phyloP scores from a whole-genome alignment of 2,329 filamentous ascomycete species.

The Xylariaceae sp. region DNA sequence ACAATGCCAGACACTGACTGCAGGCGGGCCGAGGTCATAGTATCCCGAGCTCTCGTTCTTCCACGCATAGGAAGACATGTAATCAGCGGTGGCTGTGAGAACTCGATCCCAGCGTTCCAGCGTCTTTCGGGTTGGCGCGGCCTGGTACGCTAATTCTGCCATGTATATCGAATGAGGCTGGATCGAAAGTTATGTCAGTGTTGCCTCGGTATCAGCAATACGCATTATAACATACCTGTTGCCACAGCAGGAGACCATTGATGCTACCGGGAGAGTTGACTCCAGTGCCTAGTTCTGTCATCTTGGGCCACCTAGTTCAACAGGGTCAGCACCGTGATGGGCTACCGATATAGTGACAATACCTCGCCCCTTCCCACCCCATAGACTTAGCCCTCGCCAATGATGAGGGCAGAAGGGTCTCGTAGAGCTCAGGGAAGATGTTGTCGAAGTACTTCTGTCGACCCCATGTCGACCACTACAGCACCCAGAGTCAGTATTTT shows the following conservation, averaged over 20 bases:
- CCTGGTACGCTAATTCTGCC: slow-evolving; percentile 35
- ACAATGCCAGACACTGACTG: neutral
- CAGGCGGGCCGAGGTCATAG: slow-evolving; percentile 50
- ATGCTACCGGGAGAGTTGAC: slow-evolving; percentile 52
- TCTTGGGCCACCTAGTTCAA: slow-evolving; percentile 47
- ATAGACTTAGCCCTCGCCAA: slow-evolving; percentile 35
- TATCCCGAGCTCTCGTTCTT: slow-evolving; percentile 33
- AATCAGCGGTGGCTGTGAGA: slow-evolving; percentile 34
- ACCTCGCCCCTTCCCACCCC: slow-evolving; percentile 40
- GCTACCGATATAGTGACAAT: neutral
- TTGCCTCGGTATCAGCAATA: neutral
- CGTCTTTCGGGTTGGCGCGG: slow-evolving; percentile 29
- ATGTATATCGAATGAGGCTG: slow-evolving; percentile 47
- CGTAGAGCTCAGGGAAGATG: slow-evolving; percentile 42
- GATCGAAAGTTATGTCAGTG: neutral
- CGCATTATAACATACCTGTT: slow-evolving; percentile 34
- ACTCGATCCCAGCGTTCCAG: slow-evolving; percentile 33
- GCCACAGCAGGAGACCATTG: slow-evolving; percentile 55
- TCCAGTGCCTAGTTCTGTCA: slow-evolving; percentile 50
- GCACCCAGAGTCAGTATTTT: neutral
- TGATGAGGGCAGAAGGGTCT: slow-evolving; percentile 38
- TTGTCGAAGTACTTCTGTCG: slow-evolving; percentile 41
- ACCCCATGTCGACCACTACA: slow-evolving; percentile 42
- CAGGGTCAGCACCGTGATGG: neutral
- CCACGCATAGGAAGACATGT: slow-evolving; percentile 39